Evolutionary conservation across 306 rosid genomes (phyloP).

Genomic region (Luffa aegyptiaca): DNA sequence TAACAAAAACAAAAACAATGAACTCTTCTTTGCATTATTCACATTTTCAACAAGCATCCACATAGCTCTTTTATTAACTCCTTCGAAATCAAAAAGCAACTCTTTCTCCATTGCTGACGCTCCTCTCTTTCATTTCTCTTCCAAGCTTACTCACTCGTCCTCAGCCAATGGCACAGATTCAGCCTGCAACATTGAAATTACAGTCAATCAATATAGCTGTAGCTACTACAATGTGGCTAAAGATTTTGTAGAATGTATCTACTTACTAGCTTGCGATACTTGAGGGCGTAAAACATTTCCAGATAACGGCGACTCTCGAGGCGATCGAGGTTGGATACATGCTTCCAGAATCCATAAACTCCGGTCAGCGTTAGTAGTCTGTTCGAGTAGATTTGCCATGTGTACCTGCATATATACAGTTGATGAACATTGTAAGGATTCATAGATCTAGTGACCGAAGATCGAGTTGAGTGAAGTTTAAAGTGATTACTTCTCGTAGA

Average conservation of each 20-base stretch:
- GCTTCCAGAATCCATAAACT: conserved; percentile 98
- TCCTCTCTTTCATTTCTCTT: neutral
- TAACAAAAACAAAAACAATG: neutral
- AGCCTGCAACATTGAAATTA: conserved; percentile 5
- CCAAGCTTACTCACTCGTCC: neutral
- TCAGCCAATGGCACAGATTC: conserved; percentile 11
- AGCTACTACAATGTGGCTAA: neutral
- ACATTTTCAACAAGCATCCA: conserved; percentile 6
- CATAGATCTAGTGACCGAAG: neutral
- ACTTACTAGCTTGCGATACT: conserved; percentile 81
- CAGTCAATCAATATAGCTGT: neutral
- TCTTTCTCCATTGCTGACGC: neutral
- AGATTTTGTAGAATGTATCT: neutral
- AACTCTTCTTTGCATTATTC: neutral
- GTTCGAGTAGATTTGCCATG: conserved; percentile 93
- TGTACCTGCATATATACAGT: conserved; percentile 37
- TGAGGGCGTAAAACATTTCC: conserved; percentile 97
- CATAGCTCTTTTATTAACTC: neutral
- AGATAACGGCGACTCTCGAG: conserved; percentile 90
- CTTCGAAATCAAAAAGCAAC: neutral
- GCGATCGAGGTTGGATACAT: conserved; percentile 92
- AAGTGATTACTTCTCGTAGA: conserved; percentile 67
- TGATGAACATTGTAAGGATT: neutral
- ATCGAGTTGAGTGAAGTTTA: neutral
- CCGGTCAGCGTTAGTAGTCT: conserved; percentile 92